These are phyloP conservation scores for Tetrahymena malaccensis DNA, from an alignment of 73 alveolate genomes.

Conservation along the genomic window DNA sequence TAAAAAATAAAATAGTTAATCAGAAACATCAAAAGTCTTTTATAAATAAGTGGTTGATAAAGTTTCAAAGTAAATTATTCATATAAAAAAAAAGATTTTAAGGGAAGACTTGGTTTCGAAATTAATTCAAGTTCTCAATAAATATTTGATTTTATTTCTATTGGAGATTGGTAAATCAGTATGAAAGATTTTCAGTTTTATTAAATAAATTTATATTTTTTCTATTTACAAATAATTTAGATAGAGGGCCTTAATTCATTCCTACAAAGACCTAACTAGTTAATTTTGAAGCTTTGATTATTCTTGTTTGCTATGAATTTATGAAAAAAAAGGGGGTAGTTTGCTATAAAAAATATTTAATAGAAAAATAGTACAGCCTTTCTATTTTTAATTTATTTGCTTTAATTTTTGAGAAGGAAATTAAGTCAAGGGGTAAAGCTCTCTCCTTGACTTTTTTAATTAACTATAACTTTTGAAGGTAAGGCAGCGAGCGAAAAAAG, in stretches of 20 bases:
- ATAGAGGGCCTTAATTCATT: not conserved
- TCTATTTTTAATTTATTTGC: not conserved
- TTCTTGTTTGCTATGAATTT: not conserved
- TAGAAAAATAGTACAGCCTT: not conserved
- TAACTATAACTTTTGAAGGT: not conserved
- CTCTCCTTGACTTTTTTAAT: not conserved
- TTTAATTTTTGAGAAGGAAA: not conserved
- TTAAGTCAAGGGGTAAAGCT: not conserved
- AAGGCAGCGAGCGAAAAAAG: not conserved
- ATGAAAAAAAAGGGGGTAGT: not conserved
- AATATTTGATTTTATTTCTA: not conserved
- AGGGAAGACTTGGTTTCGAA: not conserved
- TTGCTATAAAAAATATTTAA: not conserved
- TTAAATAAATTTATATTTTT: too few relatives aligned
- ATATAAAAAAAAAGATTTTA: not conserved
- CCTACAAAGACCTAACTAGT: not conserved
- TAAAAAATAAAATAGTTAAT: not conserved
- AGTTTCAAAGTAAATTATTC: not conserved
- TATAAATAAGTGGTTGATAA: not conserved
- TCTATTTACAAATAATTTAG: not conserved
- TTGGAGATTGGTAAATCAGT: not conserved
- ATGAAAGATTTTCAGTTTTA: not conserved
- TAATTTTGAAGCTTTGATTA: not conserved
- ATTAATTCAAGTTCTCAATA: not conserved
- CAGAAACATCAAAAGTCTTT: not conserved